These are phyloP conservation scores for Dysphania ambrosioides DNA, from an alignment of 148 eudicot species.

Conservation along the genomic window DNA sequence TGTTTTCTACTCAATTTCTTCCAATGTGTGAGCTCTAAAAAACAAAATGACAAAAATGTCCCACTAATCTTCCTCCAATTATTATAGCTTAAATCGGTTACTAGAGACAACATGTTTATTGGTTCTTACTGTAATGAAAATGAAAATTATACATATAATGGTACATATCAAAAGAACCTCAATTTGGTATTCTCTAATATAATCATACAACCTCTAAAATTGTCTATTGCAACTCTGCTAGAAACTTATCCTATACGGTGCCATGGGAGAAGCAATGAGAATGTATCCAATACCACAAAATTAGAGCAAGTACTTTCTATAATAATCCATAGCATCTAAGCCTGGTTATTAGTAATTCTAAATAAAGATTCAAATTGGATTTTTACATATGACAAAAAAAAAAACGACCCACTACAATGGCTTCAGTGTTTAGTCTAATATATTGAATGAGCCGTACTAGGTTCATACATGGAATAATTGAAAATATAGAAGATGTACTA, in stretches of 20 bases:
- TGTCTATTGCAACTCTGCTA: not conserved
- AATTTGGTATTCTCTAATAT: conserved; percentile 10
- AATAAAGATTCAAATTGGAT: too few relatives aligned
- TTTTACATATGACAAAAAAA: too few relatives aligned
- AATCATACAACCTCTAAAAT: not conserved
- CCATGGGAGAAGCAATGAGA: not conserved
- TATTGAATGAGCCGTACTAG: too few relatives aligned
- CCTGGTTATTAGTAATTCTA: too few relatives aligned
- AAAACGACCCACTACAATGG: too few relatives aligned
- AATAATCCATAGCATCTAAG: conserved; percentile 1
- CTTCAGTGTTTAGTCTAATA: too few relatives aligned
- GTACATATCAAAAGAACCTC: conserved; percentile 10
- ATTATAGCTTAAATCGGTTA: not conserved
- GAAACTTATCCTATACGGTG: not conserved
- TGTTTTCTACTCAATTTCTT: too few relatives aligned
- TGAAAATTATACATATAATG: conserved; percentile 6
- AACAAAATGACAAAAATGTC: too few relatives aligned
- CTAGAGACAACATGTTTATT: too few relatives aligned
- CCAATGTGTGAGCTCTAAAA: too few relatives aligned
- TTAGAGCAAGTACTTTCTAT: conserved; percentile 7
- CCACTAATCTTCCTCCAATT: not conserved
- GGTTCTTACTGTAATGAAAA: not conserved
- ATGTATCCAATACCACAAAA: not conserved
- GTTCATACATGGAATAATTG: too few relatives aligned
- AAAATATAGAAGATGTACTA: too few relatives aligned